Percentiles rank a stretch among this genome's conserved stretches.
Conservation (phyloP, 805 yeast genomes). For the Hanseniaspora jakobsenii region DNA sequence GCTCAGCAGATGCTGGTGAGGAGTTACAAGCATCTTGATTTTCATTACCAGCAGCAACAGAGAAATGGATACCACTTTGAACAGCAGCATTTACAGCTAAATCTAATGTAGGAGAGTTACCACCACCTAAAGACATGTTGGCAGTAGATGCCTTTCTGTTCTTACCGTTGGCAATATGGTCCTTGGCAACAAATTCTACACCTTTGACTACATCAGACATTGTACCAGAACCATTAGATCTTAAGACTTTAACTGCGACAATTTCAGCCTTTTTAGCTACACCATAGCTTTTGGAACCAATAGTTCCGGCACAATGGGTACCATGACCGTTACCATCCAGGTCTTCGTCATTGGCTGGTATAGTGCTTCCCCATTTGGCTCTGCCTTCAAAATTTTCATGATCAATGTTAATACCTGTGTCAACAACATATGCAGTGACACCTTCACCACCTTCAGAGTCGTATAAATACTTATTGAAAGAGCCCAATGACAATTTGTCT, state of each 20-base stretch:
- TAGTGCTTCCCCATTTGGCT: conserved; percentile 75
- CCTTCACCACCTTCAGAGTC: conserved; percentile 69
- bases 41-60: conserved; percentile 95
- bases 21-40: conserved; percentile 83
- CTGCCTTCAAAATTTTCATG: conserved; percentile 76
- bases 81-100: conserved; percentile 84
- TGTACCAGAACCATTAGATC: conserved; percentile 71
- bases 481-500: conserved; percentile 51
- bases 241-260: conserved; percentile 74
- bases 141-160: conserved; percentile 73
- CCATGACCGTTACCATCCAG: conserved; percentile 89
- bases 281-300: conserved; percentile 69
- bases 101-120: conserved; percentile 76
- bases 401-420: conserved; percentile 69
- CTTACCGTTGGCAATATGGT: conserved; percentile 43
- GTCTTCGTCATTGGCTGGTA: conserved; percentile 59
- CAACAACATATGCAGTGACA: conserved; percentile 77
- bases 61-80: conserved; percentile 76
- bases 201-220: conserved; percentile 79
- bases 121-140: conserved; percentile 92
- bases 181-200: conserved; percentile 69
- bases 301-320: conserved; percentile 94
- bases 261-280: conserved; percentile 69
- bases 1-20: conserved; percentile 80
- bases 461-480: conserved; percentile 61